phyloP scores from a whole-genome alignment of 768 basidiomycete species.

The Suillus paluster region DNA sequence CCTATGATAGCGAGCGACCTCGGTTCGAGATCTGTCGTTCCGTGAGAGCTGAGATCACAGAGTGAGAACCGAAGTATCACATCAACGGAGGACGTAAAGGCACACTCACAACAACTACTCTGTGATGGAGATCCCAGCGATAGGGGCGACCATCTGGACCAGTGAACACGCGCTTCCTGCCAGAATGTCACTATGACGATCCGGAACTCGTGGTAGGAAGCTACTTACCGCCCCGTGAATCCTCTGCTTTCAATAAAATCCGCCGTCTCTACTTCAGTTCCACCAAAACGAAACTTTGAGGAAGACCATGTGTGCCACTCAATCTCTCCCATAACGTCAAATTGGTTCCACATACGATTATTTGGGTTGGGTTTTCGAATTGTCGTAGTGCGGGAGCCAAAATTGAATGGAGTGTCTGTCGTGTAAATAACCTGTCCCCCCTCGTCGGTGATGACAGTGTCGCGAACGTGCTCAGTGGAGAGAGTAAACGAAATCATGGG shows the following conservation, averaged over 20 bases:
- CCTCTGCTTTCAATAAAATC: conserved; percentile 30
- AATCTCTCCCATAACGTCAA: conserved; percentile 36
- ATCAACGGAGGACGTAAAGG: background rate
- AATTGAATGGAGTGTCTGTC: background rate
- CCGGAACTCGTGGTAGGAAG: background rate
- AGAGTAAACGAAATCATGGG: background rate
- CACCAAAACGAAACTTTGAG: conserved; percentile 34
- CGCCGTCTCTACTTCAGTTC: conserved; percentile 26
- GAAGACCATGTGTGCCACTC: conserved; percentile 37
- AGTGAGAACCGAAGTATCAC: background rate
- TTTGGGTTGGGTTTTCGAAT: conserved; percentile 30
- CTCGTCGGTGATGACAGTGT: conserved; percentile 9
- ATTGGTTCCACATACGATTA: conserved; percentile 31
- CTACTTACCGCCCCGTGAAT: conserved; percentile 22
- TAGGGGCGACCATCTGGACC: conserved; percentile 7
- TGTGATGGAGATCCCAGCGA: background rate
- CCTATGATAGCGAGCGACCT: conserved; percentile 25
- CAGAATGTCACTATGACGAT: background rate
- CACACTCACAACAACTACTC: background rate
- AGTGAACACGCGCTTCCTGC: conserved; percentile 3
- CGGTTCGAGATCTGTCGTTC: conserved; percentile 16
- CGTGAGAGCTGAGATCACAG: conserved; percentile 12
- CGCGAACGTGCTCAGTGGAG: conserved; percentile 6
- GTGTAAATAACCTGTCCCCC: conserved; percentile 5
- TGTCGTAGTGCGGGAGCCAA: conserved; percentile 24